phyloP scores from a whole-genome alignment of 331 rosid genomes.

The Cucumis variabilis region DNA sequence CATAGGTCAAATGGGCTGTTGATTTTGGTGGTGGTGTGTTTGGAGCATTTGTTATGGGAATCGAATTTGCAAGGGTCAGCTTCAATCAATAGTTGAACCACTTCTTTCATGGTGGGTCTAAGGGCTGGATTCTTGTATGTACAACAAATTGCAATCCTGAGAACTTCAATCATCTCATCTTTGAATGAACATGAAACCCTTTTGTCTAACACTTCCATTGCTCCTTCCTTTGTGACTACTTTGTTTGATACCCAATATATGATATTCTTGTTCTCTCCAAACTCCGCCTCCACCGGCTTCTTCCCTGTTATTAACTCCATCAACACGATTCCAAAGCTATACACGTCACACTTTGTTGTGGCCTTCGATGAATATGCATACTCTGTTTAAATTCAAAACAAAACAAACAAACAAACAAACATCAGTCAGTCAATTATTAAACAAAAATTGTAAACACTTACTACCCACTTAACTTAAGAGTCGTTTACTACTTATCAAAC shows the following conservation, averaged over 20 bases:
- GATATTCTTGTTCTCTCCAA: conserved; percentile 90
- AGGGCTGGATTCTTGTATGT: conserved; percentile 82
- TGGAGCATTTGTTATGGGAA: conserved; percentile 35
- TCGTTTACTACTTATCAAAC: no score
- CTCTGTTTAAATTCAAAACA: conserved; percentile 48
- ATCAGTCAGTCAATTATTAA: no score
- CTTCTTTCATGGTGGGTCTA: conserved; percentile 96
- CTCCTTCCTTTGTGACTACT: conserved; percentile 85
- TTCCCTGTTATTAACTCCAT: conserved; percentile 95
- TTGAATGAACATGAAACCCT: conserved; percentile 49
- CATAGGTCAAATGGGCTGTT: conserved; percentile 24
- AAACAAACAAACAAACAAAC: no score
- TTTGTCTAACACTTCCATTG: conserved; percentile 78
- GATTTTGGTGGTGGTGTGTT: conserved; percentile 41
- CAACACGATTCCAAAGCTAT: conserved; percentile 91
- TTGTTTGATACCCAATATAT: conserved; percentile 89
- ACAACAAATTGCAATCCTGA: conserved; percentile 81
- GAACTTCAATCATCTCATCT: conserved; percentile 75
- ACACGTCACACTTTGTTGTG: conserved; percentile 91
- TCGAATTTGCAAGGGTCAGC: conserved; percentile 67
- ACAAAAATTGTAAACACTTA: no score
- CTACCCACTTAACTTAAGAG: no score
- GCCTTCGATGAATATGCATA: conserved; percentile 94
- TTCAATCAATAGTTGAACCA: conserved; percentile 73
- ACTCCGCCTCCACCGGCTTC: conserved; percentile 84